Percentiles rank a stretch among this genome's conserved stretches.
Evolutionary conservation across 176 grass and related monocot species (phyloP).

Genomic region (Rhynchospora breviuscula): DNA sequence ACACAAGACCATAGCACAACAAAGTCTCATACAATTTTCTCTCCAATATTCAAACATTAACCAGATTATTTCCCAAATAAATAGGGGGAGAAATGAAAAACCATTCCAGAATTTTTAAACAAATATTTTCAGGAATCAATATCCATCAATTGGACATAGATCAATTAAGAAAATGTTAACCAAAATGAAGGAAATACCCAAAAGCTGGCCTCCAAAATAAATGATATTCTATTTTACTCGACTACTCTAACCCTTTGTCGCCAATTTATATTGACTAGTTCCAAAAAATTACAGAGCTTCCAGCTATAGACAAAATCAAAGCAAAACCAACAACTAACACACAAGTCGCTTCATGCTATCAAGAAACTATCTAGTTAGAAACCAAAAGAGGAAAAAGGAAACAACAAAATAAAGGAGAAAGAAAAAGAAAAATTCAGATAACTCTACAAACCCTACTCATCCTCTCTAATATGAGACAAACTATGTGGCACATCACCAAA

Average conservation of each 20-base stretch:
- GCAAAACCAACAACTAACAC: constrained; percentile 2
- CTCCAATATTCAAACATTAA: background rate
- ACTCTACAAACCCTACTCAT: constrained; percentile 40
- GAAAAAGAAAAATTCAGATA: background rate
- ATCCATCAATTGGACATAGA: background rate
- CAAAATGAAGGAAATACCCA: background rate
- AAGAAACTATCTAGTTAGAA: constrained; percentile 11
- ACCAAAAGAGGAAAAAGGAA: constrained; percentile 9
- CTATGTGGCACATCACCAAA: constrained; percentile 61
- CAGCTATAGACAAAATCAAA: background rate
- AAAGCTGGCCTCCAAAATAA: background rate
- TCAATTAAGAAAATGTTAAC: background rate
- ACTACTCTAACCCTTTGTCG: background rate
- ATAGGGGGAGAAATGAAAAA: background rate
- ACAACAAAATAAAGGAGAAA: background rate
- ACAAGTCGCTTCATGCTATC: background rate
- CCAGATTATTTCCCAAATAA: background rate
- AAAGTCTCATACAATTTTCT: background rate
- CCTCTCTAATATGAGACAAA: constrained; percentile 61
- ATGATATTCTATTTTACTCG: background rate
- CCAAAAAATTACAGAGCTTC: background rate
- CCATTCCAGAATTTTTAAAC: background rate
- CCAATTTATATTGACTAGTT: background rate
- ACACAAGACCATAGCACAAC: background rate
- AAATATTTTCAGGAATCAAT: background rate